Conservation (phyloP, 176 grass and related monocot genomes). For the Chloris gayana region DNA sequence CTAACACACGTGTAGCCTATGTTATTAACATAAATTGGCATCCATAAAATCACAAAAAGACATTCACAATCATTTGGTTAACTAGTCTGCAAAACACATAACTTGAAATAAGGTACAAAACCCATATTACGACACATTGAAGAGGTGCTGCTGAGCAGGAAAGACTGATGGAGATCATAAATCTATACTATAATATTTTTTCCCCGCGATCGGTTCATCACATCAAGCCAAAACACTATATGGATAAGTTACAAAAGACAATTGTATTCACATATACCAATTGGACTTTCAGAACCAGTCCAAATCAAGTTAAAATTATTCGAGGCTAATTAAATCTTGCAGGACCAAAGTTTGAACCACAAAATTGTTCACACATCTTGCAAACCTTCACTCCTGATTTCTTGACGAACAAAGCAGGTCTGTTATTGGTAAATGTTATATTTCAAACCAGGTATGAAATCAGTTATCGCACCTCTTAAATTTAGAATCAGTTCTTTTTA, state of each 20-base stretch:
- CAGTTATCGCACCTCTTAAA: background rate
- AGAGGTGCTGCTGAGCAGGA: too few species aligned
- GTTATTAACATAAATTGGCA: background rate
- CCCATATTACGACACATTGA: too few species aligned
- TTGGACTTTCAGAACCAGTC: background rate
- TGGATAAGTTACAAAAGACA: background rate
- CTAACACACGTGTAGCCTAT: background rate
- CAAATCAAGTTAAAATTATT: background rate
- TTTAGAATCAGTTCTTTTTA: background rate
- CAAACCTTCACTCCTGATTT: background rate
- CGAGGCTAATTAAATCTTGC: background rate
- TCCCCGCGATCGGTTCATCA: background rate
- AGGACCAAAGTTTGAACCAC: background rate
- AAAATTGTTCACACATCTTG: background rate
- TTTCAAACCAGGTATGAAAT: background rate
- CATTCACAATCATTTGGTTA: background rate
- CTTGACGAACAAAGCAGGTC: background rate
- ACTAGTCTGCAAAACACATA: background rate
- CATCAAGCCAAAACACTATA: background rate
- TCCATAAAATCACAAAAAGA: background rate
- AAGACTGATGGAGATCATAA: background rate
- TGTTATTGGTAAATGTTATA: constrained; percentile 9
- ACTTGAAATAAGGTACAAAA: background rate
- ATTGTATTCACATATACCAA: background rate
- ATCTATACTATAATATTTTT: background rate